These are phyloP conservation scores for Iberis amara DNA, from an alignment of 441 rosid genomes.

Conservation along the genomic window DNA sequence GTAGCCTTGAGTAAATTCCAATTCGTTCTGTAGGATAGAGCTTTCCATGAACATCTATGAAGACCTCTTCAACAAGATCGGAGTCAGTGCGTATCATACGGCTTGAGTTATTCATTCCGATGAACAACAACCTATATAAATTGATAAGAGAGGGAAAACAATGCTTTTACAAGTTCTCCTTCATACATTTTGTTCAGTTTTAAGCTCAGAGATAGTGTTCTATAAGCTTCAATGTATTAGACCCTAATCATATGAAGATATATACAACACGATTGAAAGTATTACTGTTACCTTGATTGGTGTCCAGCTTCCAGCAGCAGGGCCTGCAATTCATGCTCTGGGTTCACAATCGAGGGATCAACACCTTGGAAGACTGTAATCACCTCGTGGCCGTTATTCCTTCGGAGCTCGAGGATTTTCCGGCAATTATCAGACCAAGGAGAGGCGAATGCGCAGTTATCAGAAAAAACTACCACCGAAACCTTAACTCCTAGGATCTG, in stretches of 20 bases:
- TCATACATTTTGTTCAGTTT: no score
- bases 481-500: no score
- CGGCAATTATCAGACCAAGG: neutral
- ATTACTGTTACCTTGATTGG: neutral
- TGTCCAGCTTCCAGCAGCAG: neutral
- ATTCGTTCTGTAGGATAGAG: constrained; percentile 2
- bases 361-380: constrained; percentile 15
- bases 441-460: neutral
- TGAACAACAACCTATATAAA: no score
- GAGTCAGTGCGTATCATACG: constrained; percentile 22
- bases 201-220: no score
- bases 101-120: neutral
- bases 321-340: no score
- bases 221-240: no score
- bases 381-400: neutral
- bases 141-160: no score
- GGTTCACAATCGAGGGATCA: neutral
- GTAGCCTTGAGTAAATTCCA: constrained; percentile 22
- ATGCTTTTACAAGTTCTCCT: no score
- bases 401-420: neutral
- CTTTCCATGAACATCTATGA: neutral
- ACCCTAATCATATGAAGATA: no score
- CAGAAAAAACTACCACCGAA: constrained; percentile 1
- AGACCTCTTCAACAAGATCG: constrained; percentile 27
- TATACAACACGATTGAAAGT: no score